Percentiles rank a stretch among this genome's conserved stretches.
These are phyloP conservation scores for Rhodofomes roseus DNA, from an alignment of 1,284 basidiomycete species.

Conservation along the genomic window DNA sequence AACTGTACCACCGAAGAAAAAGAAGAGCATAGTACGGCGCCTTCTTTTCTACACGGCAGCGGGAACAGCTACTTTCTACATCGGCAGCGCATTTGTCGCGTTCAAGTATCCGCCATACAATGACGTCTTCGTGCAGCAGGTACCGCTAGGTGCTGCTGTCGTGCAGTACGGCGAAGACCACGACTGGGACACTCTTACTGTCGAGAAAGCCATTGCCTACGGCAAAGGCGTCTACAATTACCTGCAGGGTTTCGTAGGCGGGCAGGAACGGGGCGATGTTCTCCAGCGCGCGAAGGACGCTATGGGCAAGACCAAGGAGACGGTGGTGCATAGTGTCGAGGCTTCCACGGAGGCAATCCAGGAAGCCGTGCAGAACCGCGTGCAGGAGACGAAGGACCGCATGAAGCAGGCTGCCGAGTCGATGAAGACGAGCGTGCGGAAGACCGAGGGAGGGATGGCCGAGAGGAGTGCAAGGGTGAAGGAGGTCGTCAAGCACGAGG, in stretches of 20 bases:
- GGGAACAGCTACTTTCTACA: conserved; percentile 73
- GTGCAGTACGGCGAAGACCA: conserved; percentile 79
- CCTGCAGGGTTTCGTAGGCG: conserved; percentile 37
- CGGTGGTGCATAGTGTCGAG: conserved; percentile 2
- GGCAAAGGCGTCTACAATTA: conserved; percentile 48
- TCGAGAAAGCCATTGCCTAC: conserved; percentile 55
- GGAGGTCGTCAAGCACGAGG: conserved; percentile 44
- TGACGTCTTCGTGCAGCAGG: conserved; percentile 77
- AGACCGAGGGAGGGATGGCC: conserved; percentile 35
- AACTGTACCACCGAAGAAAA: conserved; percentile 44
- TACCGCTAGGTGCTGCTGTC: conserved; percentile 74
- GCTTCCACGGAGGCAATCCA: conserved; percentile 34
- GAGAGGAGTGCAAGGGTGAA: conserved; percentile 39
- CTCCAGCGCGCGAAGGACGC: conserved; percentile 36
- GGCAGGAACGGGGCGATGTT: conserved; percentile 20
- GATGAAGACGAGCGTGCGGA: conserved; percentile 49
- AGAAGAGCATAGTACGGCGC: conserved; percentile 47
- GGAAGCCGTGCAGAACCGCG: conserved; percentile 33
- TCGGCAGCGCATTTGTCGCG: conserved; percentile 71
- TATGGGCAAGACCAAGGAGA: conserved; percentile 36
- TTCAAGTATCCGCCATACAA: conserved; percentile 73
- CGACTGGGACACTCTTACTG: conserved; percentile 71
- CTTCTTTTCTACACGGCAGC: conserved; percentile 60
- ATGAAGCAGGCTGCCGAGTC: conserved; percentile 42
- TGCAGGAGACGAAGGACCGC: conserved; percentile 42